Conservation (phyloP, 768 basidiomycete species). For the Mrakia gelida region DNA sequence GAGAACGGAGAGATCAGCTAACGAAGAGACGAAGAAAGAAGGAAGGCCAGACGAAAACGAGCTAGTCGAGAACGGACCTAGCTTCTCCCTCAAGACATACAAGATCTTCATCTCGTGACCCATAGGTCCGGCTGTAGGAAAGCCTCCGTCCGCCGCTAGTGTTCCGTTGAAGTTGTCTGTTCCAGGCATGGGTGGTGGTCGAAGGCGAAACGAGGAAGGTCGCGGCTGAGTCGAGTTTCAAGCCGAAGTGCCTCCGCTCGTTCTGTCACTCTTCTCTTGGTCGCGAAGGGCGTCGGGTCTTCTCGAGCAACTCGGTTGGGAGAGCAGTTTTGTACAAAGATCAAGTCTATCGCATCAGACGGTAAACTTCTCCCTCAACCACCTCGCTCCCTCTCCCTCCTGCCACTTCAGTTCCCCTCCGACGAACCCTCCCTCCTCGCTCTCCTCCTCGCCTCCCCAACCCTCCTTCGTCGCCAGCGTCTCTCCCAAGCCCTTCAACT, state of each 20-base stretch:
- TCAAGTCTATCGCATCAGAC: not conserved
- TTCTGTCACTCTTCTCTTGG: not conserved
- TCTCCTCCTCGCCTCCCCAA: constrained; percentile 1
- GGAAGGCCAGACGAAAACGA: not conserved
- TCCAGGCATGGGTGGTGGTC: not conserved
- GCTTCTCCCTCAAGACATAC: not conserved
- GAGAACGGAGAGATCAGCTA: not conserved
- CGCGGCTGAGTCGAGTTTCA: not conserved
- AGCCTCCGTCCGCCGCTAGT: not conserved
- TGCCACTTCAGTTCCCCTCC: not conserved
- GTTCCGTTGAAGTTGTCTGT: not conserved
- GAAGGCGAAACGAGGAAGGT: not conserved
- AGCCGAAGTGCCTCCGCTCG: not conserved
- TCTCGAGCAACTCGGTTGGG: not conserved
- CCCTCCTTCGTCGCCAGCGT: not conserved
- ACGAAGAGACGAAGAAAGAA: no score
- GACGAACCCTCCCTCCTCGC: no score
- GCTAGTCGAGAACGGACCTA: not conserved
- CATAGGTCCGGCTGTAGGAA: not conserved
- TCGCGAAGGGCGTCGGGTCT: no score
- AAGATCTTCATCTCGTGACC: not conserved
- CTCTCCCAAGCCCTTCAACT: constrained; percentile 16
- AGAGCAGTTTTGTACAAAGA: not conserved
- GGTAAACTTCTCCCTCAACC: constrained; percentile 9
- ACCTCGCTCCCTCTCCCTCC: not conserved